Evolutionary conservation across 441 rosid species (phyloP).

Genomic region (Dalechampia spathulata): DNA sequence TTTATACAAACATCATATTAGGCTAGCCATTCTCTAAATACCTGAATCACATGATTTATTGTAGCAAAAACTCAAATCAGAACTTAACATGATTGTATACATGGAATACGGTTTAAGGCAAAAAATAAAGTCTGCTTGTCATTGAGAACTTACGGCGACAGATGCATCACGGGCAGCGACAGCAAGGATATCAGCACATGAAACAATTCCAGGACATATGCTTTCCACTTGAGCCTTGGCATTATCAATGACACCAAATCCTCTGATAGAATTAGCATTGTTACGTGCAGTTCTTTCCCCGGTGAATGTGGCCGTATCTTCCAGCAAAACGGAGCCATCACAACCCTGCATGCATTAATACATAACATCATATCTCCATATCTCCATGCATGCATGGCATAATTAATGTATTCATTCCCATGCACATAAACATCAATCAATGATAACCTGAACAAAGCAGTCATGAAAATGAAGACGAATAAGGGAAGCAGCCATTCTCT

Average conservation of each 20-base stretch:
- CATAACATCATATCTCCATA: not conserved
- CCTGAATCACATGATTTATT: too few relatives aligned
- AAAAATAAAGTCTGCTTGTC: too few relatives aligned
- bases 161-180: slow-evolving; percentile 60
- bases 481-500: slow-evolving; percentile 57
- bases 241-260: slow-evolving; percentile 38
- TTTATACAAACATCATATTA: too few relatives aligned
- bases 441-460: slow-evolving; percentile 59
- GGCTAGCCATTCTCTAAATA: too few relatives aligned
- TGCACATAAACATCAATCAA: too few relatives aligned
- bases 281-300: slow-evolving; percentile 37
- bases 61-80: too few relatives aligned
- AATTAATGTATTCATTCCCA: too few relatives aligned
- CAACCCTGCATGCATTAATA: slow-evolving; percentile 33
- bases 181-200: slow-evolving; percentile 55
- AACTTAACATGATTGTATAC: too few relatives aligned
- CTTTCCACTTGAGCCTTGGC: slow-evolving; percentile 41
- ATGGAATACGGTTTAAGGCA: too few relatives aligned
- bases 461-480: slow-evolving; percentile 60
- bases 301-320: slow-evolving; percentile 30
- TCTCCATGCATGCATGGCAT: too few relatives aligned
- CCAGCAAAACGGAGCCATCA: slow-evolving; percentile 50
- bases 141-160: slow-evolving; percentile 27
- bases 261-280: slow-evolving; percentile 34
- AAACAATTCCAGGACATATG: slow-evolving; percentile 48